Conservation (phyloP, 768 basidiomycete species). For the Boletus subparvulus region DNA sequence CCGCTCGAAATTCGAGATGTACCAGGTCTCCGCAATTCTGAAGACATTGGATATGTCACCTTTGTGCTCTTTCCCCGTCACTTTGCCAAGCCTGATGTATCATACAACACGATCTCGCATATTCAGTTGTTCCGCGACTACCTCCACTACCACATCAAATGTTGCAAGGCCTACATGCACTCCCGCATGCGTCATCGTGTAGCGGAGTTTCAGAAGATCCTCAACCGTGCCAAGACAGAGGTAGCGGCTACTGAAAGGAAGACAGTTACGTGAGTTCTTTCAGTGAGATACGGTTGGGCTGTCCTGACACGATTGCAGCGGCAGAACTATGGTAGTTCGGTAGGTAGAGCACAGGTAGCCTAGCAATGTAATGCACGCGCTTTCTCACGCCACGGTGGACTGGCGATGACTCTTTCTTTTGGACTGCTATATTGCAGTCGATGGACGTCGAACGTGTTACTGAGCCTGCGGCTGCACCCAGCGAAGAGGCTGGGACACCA, state of each 20-base stretch:
- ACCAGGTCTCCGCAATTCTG: conserved; percentile 73
- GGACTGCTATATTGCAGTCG: background rate
- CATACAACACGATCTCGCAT: conserved; percentile 83
- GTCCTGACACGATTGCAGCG: conserved; percentile 37
- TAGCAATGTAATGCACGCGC: background rate
- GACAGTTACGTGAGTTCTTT: conserved; percentile 71
- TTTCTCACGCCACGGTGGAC: conserved; percentile 24
- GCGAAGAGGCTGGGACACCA: conserved; percentile 5
- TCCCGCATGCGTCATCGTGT: conserved; percentile 94
- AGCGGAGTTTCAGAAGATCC: conserved; percentile 90
- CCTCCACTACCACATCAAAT: conserved; percentile 99
- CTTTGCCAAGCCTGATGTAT: conserved; percentile 69
- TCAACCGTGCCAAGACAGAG: conserved; percentile 96
- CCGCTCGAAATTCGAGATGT: conserved; percentile 95
- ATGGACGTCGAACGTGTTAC: conserved; percentile 17
- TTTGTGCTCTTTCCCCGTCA: conserved; percentile 98
- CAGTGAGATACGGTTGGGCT: background rate
- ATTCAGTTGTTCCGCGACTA: conserved; percentile 98
- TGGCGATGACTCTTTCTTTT: background rate
- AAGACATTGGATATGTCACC: conserved; percentile 94
- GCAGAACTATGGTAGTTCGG: conserved; percentile 56
- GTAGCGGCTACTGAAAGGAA: conserved; percentile 78
- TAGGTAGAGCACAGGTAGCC: conserved; percentile 26
- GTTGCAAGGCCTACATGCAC: conserved; percentile 99
- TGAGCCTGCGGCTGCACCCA: conserved; percentile 3